These are phyloP conservation scores for Galeopsis tetrahit DNA, from an alignment of 257 asterid species.

Conservation along the genomic window DNA sequence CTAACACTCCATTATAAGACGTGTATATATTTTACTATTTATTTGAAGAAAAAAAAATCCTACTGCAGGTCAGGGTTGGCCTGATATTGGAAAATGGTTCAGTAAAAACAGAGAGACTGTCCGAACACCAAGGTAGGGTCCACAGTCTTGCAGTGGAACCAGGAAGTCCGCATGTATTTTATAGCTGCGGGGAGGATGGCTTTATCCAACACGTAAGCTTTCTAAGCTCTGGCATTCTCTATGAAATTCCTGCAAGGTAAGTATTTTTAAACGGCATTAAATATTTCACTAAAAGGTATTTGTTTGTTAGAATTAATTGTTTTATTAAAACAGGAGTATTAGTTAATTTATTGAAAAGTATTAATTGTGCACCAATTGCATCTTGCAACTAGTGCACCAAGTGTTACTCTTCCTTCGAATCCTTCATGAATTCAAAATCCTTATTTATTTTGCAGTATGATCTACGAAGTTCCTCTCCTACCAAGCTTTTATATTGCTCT, in stretches of 20 bases:
- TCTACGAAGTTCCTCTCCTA: conserved; percentile 64
- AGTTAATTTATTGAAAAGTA: no score
- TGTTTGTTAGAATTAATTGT: no score
- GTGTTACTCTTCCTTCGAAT: background rate
- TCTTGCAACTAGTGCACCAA: no score
- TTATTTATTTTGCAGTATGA: conserved; percentile 68
- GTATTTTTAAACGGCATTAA: no score
- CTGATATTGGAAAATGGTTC: conserved; percentile 62
- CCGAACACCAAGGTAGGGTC: conserved; percentile 78
- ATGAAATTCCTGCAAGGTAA: background rate
- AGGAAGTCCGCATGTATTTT: conserved; percentile 71
- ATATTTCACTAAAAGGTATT: no score
- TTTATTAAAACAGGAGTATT: no score
- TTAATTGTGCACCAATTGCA: no score
- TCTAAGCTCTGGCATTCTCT: conserved; percentile 20
- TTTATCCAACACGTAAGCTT: conserved; percentile 70
- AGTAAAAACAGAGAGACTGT: conserved; percentile 63
- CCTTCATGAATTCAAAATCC: conserved; percentile 20
- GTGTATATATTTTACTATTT: background rate
- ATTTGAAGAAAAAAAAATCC: background rate
- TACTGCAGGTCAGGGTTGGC: conserved; percentile 75
- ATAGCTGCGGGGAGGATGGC: conserved; percentile 90
- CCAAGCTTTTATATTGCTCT: conserved; percentile 71
- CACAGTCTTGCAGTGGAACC: conserved; percentile 91
- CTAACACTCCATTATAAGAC: conserved; percentile 17